phyloP scores from a whole-genome alignment of 306 rosid genomes.

The Dicorynia guianensis region DNA sequence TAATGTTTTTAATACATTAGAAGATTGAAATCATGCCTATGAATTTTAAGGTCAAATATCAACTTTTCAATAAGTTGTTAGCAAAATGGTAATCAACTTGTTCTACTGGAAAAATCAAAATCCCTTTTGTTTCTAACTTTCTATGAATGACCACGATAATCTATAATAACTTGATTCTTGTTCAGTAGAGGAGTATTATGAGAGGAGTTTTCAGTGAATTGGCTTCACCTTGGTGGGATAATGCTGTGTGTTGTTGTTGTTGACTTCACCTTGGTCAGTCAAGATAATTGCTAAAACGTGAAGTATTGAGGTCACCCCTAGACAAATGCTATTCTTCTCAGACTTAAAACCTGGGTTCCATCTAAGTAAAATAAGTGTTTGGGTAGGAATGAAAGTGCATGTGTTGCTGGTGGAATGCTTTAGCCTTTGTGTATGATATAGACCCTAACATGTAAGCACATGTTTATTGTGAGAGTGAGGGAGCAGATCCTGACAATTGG shows the following conservation, averaged over 20 bases:
- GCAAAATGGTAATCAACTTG: not conserved
- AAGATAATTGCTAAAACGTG: too few species aligned
- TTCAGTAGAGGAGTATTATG: not conserved
- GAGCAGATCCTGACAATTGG: too few species aligned
- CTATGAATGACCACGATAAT: not conserved
- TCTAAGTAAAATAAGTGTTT: not conserved
- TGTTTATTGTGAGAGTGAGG: too few species aligned
- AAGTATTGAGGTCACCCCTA: too few species aligned
- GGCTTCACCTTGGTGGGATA: not conserved
- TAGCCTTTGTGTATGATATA: too few species aligned
- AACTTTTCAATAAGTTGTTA: not conserved
- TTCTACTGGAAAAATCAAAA: not conserved
- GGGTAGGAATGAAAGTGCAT: not conserved
- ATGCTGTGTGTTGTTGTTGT: too few species aligned
- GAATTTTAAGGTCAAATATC: not conserved
- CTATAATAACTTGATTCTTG: not conserved
- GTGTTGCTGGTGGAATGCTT: slow-evolving; percentile 8
- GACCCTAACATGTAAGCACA: too few species aligned
- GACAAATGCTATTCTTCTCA: too few species aligned
- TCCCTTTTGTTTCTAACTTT: not conserved
- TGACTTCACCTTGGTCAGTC: too few species aligned
- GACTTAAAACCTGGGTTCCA: not conserved
- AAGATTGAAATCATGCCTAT: not conserved
- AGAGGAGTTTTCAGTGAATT: not conserved
- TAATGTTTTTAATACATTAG: slow-evolving; percentile 9